Evolutionary conservation across 1,139 yeast genomes (phyloP).

Genomic region (Zygoascus meyerae): DNA sequence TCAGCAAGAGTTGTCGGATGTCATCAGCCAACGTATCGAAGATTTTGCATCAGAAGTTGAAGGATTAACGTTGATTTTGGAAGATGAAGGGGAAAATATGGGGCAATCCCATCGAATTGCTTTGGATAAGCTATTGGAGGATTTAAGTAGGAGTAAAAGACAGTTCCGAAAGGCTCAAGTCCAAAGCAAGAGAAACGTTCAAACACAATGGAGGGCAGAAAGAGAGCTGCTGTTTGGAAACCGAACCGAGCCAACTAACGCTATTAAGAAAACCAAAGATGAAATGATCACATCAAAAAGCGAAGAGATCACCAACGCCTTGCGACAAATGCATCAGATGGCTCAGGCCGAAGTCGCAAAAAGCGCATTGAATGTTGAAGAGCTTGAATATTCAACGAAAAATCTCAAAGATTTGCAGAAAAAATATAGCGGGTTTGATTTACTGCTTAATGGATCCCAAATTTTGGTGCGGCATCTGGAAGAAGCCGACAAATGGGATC

Average conservation of each 20-base stretch:
- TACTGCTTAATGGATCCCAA: conserved; percentile 48
- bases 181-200: conserved; percentile 24
- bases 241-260: conserved; percentile 1
- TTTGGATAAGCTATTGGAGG: conserved; percentile 26
- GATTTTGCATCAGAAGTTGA: conserved; percentile 25
- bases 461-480: conserved; percentile 58
- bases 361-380: conserved; percentile 56
- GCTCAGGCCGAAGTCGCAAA: conserved; percentile 45
- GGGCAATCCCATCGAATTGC: conserved; percentile 17
- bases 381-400: conserved; percentile 53
- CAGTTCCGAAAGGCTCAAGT: conserved; percentile 30
- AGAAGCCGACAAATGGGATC: conserved; percentile 60
- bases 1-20: conserved; percentile 28
- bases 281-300: conserved; percentile 43
- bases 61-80: conserved; percentile 20
- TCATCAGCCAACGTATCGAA: conserved; percentile 27
- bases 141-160: conserved; percentile 21
- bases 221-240: conserved; percentile 25
- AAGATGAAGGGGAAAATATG: conserved; percentile 11
- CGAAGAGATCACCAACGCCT: conserved; percentile 48
- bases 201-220: conserved; percentile 22
- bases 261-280: conserved; percentile 20
- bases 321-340: conserved; percentile 50
- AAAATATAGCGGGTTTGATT: conserved; percentile 49
- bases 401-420: conserved; percentile 47